A percentile compares a stretch with the other conserved stretches of the same genome.
Conservation (phyloP, 306 rosid species). For the Oxytropis ochrocephala region DNA sequence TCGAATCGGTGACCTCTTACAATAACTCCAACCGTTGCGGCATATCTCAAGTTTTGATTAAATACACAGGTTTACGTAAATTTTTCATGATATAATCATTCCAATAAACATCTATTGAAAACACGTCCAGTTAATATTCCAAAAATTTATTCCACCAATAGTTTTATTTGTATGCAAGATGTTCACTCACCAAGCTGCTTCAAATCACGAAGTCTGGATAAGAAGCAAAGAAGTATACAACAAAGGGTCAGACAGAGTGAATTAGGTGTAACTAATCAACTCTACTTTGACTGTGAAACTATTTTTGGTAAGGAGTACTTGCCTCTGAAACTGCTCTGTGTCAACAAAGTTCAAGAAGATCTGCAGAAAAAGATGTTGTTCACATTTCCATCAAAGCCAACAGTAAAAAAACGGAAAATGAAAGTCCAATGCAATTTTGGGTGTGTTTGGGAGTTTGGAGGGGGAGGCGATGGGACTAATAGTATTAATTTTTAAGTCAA, state of each 20-base stretch:
- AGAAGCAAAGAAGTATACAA: neutral
- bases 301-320: slow-evolving; percentile 17
- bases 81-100: neutral
- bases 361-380: slow-evolving; percentile 22
- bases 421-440: neutral
- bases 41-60: too few species aligned
- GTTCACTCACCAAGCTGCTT: slow-evolving; percentile 43
- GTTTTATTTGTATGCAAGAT: neutral
- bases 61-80: neutral
- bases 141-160: neutral
- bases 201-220: slow-evolving; percentile 49
- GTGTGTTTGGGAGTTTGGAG: too few species aligned
- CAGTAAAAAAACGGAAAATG: neutral
- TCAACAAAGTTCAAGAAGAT: slow-evolving; percentile 40
- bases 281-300: neutral
- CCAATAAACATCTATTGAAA: neutral
- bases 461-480: too few species aligned
- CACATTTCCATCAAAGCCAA: slow-evolving; percentile 13
- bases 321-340: slow-evolving; percentile 52
- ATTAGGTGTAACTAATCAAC: neutral
- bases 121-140: neutral
- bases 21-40: too few species aligned
- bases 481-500: too few species aligned
- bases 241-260: neutral
- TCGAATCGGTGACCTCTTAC: too few species aligned